These are phyloP conservation scores for Kokia cookei DNA, from an alignment of 441 rosid species.

Conservation along the genomic window DNA sequence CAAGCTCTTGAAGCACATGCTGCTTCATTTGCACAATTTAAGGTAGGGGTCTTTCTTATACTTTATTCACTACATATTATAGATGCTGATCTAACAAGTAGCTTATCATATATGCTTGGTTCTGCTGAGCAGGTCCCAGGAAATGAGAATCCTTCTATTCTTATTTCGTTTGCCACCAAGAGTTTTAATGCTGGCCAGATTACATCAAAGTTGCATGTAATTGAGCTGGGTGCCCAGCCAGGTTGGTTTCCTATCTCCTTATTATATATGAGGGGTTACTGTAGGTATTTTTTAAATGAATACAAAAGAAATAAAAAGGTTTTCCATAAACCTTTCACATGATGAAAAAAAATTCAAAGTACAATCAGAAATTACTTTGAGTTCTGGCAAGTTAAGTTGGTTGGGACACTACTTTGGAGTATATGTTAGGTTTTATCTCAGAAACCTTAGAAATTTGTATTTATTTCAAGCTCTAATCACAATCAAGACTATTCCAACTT, in stretches of 20 bases:
- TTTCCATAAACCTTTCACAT: no score
- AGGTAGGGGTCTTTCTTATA: slow-evolving; percentile 34
- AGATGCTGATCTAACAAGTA: background rate
- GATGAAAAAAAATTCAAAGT: background rate
- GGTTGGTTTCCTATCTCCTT: slow-evolving; percentile 35
- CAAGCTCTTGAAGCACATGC: slow-evolving; percentile 99
- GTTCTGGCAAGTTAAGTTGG: background rate
- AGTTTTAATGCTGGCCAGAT: slow-evolving; percentile 87
- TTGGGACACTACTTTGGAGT: background rate
- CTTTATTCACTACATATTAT: background rate
- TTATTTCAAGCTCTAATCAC: background rate
- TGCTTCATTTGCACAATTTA: slow-evolving; percentile 91
- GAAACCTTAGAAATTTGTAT: background rate
- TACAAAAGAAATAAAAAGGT: background rate
- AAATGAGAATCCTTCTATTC: slow-evolving; percentile 89
- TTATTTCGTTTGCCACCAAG: slow-evolving; percentile 91
- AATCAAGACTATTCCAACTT: background rate
- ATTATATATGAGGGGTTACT: background rate
- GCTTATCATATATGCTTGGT: background rate
- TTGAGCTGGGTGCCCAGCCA: slow-evolving; percentile 99
- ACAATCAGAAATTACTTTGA: background rate
- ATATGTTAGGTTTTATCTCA: background rate
- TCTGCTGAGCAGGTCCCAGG: slow-evolving; percentile 67
- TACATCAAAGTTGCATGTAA: slow-evolving; percentile 89
- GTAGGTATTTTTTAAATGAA: background rate